These are phyloP conservation scores for Tetracladium marchalianum DNA, from an alignment of 495 filamentous ascomycete genomes.

Conservation along the genomic window DNA sequence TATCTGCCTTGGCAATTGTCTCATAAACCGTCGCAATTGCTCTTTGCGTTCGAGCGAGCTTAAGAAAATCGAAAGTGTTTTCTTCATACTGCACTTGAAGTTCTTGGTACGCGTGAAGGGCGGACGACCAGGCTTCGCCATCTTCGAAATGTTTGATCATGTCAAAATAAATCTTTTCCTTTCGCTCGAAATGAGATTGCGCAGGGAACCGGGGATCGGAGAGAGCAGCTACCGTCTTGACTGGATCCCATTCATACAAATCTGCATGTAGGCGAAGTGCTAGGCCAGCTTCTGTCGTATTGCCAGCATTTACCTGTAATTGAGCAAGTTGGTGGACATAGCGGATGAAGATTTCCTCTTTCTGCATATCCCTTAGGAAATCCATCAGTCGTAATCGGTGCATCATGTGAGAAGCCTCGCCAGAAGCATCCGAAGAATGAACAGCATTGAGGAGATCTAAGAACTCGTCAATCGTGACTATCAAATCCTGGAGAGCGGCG, in stretches of 20 bases:
- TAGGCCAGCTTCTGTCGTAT: constrained; percentile 84
- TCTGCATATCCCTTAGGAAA: constrained; percentile 93
- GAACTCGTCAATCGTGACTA: constrained; percentile 79
- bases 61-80: constrained; percentile 82
- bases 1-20: constrained; percentile 68
- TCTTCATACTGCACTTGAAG: constrained; percentile 82
- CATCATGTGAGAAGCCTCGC: constrained; percentile 69
- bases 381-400: constrained; percentile 91
- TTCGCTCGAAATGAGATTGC: constrained; percentile 86
- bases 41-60: constrained; percentile 77
- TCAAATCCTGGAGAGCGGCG: constrained; percentile 63
- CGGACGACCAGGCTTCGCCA: constrained; percentile 83
- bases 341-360: constrained; percentile 92
- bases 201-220: constrained; percentile 66
- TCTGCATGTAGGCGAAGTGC: constrained; percentile 88
- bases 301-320: constrained; percentile 62
- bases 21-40: constrained; percentile 94
- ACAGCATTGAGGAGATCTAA: constrained; percentile 90
- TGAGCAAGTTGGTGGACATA: constrained; percentile 91
- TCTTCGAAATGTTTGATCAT: constrained; percentile 94
- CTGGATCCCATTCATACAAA: constrained; percentile 83
- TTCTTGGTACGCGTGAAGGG: constrained; percentile 83
- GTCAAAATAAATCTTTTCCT: constrained; percentile 83
- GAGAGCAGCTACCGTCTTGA: constrained; percentile 54
- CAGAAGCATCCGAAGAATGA: constrained; percentile 64